phyloP scores from a whole-genome alignment of 768 basidiomycete genomes.

The Calvatia gigantea region DNA sequence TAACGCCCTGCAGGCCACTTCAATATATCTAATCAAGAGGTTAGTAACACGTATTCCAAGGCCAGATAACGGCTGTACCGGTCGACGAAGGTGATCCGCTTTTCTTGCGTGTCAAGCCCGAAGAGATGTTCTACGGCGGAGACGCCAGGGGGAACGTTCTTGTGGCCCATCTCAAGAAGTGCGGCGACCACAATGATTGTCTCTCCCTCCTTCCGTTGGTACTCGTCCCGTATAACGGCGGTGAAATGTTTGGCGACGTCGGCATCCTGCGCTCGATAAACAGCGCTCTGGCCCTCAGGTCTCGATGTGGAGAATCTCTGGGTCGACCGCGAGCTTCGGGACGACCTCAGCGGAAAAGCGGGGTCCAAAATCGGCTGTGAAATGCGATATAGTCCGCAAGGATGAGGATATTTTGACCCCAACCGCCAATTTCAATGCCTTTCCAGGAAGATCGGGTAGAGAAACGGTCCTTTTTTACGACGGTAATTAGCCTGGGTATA shows the following conservation, averaged over 20 bases:
- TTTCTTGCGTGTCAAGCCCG: slow-evolving; percentile 41
- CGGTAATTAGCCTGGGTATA: background rate
- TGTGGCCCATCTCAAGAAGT: slow-evolving; percentile 50
- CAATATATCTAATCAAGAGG: slow-evolving; percentile 37
- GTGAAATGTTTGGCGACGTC: slow-evolving; percentile 52
- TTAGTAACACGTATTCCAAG: background rate
- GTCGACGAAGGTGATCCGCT: slow-evolving; percentile 43
- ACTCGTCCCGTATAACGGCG: slow-evolving; percentile 44
- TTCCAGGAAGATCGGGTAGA: slow-evolving; percentile 39
- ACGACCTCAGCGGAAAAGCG: slow-evolving; percentile 50
- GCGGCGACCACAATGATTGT: slow-evolving; percentile 47
- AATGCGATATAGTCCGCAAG: slow-evolving; percentile 57
- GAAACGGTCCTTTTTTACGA: slow-evolving; percentile 43
- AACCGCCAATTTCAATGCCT: slow-evolving; percentile 49
- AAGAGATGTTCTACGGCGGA: slow-evolving; percentile 47
- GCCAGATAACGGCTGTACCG: slow-evolving; percentile 27
- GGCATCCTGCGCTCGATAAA: slow-evolving; percentile 37
- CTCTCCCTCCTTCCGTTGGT: slow-evolving; percentile 35
- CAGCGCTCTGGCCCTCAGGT: slow-evolving; percentile 47
- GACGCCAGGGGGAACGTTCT: slow-evolving; percentile 32
- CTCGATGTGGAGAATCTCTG: slow-evolving; percentile 39
- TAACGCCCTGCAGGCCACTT: slow-evolving; percentile 47
- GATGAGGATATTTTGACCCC: slow-evolving; percentile 57
- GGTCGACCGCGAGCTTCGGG: slow-evolving; percentile 43
- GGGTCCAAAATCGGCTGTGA: slow-evolving; percentile 53